Conservation (phyloP, 139 green algal genomes). For the Chlamydomonas incerta region DNA sequence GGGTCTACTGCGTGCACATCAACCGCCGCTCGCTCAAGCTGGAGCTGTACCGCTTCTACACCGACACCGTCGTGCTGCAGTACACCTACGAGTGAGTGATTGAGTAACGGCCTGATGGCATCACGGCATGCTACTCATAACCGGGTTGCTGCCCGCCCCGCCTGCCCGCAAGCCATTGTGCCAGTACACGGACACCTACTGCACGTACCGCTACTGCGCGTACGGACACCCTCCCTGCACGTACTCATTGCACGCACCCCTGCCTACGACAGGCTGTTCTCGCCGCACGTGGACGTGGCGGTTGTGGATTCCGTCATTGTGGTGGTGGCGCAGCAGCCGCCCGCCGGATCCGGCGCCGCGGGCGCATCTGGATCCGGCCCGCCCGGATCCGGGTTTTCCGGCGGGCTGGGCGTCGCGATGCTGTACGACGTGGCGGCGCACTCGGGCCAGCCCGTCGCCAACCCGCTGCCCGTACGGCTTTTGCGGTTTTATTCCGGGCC, state of each 20-base stretch:
- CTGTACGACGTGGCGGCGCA: constrained; percentile 49
- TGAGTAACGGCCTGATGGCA: no score
- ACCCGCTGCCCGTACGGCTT: constrained; percentile 48
- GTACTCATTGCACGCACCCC: no score
- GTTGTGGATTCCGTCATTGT: constrained; percentile 57
- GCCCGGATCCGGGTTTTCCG: background rate
- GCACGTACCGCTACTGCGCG: no score
- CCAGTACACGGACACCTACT: no score
- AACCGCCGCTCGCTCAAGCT: constrained; percentile 46
- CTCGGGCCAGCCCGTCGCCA: constrained; percentile 39
- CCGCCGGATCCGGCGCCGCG: background rate
- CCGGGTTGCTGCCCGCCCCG: no score
- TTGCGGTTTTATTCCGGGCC: constrained; percentile 9
- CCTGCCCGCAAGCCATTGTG: no score
- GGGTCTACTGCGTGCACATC: constrained; percentile 71
- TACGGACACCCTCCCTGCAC: no score
- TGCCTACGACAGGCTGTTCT: constrained; percentile 39
- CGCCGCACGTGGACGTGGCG: constrained; percentile 41
- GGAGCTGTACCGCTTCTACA: constrained; percentile 76
- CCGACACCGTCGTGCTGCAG: constrained; percentile 68
- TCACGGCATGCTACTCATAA: no score
- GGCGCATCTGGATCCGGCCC: no score
- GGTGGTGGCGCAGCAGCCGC: constrained; percentile 3
- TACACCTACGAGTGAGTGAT: constrained; percentile 54
- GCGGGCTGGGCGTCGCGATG: constrained; percentile 12